phyloP scores from a whole-genome alignment of 2,329 filamentous ascomycete species.

The Xylariaceae sp. region DNA sequence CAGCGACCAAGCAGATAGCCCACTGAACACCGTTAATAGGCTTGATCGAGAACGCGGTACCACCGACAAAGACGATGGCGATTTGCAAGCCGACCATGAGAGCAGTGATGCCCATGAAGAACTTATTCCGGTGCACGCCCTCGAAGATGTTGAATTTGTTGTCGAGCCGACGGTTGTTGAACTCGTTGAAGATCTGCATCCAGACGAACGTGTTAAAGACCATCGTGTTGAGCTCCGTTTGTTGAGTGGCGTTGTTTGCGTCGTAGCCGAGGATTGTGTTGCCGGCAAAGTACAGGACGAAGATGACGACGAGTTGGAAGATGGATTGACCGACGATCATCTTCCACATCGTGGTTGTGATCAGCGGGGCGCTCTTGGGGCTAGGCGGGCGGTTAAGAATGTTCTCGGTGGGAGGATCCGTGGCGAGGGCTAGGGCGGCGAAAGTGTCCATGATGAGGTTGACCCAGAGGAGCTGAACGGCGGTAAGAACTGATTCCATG shows the following conservation, averaged over 20 bases:
- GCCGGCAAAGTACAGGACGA: conserved; percentile 58
- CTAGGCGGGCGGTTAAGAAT: conserved; percentile 50
- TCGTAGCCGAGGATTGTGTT: conserved; percentile 49
- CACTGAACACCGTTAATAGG: conserved; percentile 47
- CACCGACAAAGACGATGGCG: conserved; percentile 54
- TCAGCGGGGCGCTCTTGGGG: conserved; percentile 65
- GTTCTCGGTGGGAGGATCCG: conserved; percentile 53
- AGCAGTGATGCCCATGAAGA: conserved; percentile 52
- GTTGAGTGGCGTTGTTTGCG: conserved; percentile 35
- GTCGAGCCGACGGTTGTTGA: conserved; percentile 60
- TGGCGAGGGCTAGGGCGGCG: conserved; percentile 59
- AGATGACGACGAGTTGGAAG: conserved; percentile 54
- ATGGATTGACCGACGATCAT: conserved; percentile 59
- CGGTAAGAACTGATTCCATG: conserved; percentile 56
- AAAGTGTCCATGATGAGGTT: conserved; percentile 68
- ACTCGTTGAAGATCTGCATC: conserved; percentile 68
- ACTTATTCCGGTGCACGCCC: conserved; percentile 50
- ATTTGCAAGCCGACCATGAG: conserved; percentile 55
- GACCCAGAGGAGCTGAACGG: conserved; percentile 64
- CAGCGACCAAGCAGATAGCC: conserved; percentile 48
- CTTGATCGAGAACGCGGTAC: conserved; percentile 48
- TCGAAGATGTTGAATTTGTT: conserved; percentile 59
- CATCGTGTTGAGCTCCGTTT: conserved; percentile 49
- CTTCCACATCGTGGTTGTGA: conserved; percentile 66
- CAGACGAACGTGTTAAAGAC: conserved; percentile 68